Evolutionary conservation across 495 filamentous ascomycete species (phyloP), one percentile per base, ranked within the genome.

Genomic region (Pyronema domesticum): DNA sequence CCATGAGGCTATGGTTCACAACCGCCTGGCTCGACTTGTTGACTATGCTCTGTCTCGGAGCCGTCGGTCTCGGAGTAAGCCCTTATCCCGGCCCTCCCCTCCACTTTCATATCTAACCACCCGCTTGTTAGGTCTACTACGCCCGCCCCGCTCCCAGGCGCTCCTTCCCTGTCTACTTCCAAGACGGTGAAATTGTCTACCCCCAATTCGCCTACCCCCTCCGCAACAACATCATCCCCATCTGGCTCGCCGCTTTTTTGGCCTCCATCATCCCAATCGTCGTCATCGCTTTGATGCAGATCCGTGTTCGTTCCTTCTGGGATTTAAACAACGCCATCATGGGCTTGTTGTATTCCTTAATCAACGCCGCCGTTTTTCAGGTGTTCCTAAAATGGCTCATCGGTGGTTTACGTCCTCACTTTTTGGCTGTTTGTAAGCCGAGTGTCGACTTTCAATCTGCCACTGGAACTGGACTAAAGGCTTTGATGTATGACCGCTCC

Each of bases 301-400:
- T 81, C 55, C 73, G 79, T 8, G 70, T 79, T 36, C 74, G 77
- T 43, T 76, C 73, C 37, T 82, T 82, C 69, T 82, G 78, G 79
- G 80, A 83, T 55, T 64, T 73, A 48, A 81, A 81, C 66, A 81
- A 80, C 55, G 79, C 72, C 35, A 65, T 76, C 44, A 68, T 80
- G 40, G 80, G 80, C 6, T 67, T 81, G 0, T 63, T 80, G 9
- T 81, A 81, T 67, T 69, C 72, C 3, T 66, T 81, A 47, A 76
- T 82, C 65, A 60, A 60, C 34, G 58, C 75, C 13, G 74, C 72
- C 9, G 69, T 74, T n/a, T 77, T 78, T 58, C 76, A 78, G 52
- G 69, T 78, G 46, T 69, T 72, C 55, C 60, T 76, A 17, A 76
- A 75, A 55, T 74, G 71, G 59, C 68, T 75, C 17, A 70, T 80